Evolutionary conservation across 306 rosid genomes (phyloP), one percentile per base, ranked within the genome.

Genomic region (Sphenostylis stenocarpa): DNA sequence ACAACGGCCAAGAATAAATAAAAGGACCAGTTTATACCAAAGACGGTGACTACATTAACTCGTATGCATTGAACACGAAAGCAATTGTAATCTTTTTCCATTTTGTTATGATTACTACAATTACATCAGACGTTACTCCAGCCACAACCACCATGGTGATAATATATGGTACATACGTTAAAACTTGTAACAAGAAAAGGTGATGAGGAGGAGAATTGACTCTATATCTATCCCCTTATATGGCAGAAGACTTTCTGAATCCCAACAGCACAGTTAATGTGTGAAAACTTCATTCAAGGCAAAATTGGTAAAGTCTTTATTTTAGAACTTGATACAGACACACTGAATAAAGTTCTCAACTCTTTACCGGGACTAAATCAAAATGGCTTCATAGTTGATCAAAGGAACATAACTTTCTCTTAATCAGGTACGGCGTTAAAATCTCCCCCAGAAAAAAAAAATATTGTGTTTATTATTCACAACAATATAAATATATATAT

Each of bases 341-440:
- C 48, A 49, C 16, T 26, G 77, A 57, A 75, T 81, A 75, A 81
- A 75, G 72, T 26, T 68, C 44, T 81, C 55, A 33, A 23, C 64
- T 73, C 20, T 65, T 73, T 64, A 64, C 68, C 20, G 57, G 29
- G 12, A 72, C 74, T 53, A 4, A 58, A 31, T 43, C 44, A 71
- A 72, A 79, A 61, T 71, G 44, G 71, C 63, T 20, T 69, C 72
- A 48, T 8, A 36, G 72, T 48, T 60, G 39, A 79, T 33, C 69
- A 65, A 51, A 51, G 67, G 77, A 79, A 38, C 71, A 79, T 72
- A 44, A 61, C 65, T 29, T 53, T 55, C 45, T 34, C 36, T 78
- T 23, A 19, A 66, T 65, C 52, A 52, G 75, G 12, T 62, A 23
- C 36, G 44, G 13, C 28, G 70, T 69, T 73, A 76, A 67, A 81